Percentiles rank a stretch among this genome's conserved stretches.
These are phyloP conservation scores for Apiosordaria backusii DNA, from an alignment of 495 filamentous ascomycete species.

Conservation along the genomic window DNA sequence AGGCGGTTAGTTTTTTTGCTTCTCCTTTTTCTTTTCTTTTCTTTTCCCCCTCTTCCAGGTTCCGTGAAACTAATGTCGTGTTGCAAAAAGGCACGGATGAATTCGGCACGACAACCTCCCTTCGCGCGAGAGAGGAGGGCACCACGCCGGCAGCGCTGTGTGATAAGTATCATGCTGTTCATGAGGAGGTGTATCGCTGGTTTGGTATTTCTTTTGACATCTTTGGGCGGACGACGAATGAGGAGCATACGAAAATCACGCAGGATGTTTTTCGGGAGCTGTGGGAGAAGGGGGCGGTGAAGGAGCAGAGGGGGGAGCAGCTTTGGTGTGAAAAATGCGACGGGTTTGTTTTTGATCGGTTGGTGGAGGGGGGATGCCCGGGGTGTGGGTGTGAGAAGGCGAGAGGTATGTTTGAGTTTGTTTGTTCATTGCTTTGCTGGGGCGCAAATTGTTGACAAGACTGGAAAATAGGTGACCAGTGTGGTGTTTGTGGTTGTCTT, in stretches of 20 bases:
- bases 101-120: constrained; percentile 76
- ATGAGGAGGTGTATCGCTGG: constrained; percentile 77
- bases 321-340: constrained; percentile 77
- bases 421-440: neutral
- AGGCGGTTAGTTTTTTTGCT: constrained; percentile 41
- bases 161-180: constrained; percentile 74
- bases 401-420: constrained; percentile 46
- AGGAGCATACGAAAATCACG: constrained; percentile 72
- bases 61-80: neutral
- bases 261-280: constrained; percentile 78
- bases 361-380: constrained; percentile 79
- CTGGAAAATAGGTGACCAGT: constrained; percentile 46
- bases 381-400: constrained; percentile 76
- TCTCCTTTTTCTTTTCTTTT: too few relatives aligned
- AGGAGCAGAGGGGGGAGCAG: constrained; percentile 64
- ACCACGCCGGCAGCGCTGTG: constrained; percentile 64
- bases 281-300: constrained; percentile 66
- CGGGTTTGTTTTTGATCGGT: constrained; percentile 81
- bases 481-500: constrained; percentile 74
- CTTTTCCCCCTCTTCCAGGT: neutral
- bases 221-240: constrained; percentile 73
- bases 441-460: neutral
- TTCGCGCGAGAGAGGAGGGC: constrained; percentile 53
- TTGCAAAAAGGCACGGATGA: constrained; percentile 8
- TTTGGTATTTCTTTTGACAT: constrained; percentile 33